A percentile compares a stretch with the other conserved stretches of the same genome.
These are phyloP conservation scores for Mortierella sp. DNA, from an alignment of 371 early-diverging fungal genomes.

Conservation along the genomic window DNA sequence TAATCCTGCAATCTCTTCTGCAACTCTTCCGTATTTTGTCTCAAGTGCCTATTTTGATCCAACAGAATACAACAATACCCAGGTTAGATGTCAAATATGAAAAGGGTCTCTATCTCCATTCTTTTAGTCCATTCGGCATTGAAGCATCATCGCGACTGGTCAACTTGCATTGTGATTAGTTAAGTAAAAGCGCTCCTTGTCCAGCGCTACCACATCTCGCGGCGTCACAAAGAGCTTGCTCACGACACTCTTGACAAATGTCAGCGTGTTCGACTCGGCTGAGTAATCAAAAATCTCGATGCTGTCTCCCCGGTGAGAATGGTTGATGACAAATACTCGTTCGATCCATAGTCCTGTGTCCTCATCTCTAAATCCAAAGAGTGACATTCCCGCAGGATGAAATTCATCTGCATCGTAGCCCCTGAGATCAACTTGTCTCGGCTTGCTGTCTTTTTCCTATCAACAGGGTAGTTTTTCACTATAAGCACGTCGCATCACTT, in stretches of 20 bases:
- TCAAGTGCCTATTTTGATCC: too few species aligned
- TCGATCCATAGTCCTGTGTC: conserved; percentile 16
- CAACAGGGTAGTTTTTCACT: background rate
- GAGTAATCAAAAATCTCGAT: conserved; percentile 48
- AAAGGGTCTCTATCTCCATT: too few species aligned
- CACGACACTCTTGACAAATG: conserved; percentile 28
- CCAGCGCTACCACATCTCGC: conserved; percentile 40
- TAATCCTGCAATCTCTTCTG: conserved; percentile 33
- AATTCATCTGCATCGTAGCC: conserved; percentile 30
- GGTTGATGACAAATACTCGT: conserved; percentile 50
- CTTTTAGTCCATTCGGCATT: background rate
- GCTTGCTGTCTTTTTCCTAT: conserved; percentile 23
- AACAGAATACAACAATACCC: too few species aligned
- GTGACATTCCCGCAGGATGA: conserved; percentile 48
- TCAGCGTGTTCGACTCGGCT: conserved; percentile 16
- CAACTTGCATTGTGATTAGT: conserved; percentile 45
- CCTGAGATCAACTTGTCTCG: conserved; percentile 23
- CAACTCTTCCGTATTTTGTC: conserved; percentile 33
- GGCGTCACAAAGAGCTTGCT: conserved; percentile 39
- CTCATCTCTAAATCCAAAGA: conserved; percentile 24
- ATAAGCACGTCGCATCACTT: too few species aligned
- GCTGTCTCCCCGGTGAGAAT: conserved; percentile 43
- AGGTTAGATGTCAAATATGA: too few species aligned
- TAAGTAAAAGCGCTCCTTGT: conserved; percentile 40
- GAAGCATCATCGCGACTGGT: background rate